Evolutionary conservation across 2,329 filamentous ascomycete genomes (phyloP).

Genomic region (Scedosporium boydii): DNA sequence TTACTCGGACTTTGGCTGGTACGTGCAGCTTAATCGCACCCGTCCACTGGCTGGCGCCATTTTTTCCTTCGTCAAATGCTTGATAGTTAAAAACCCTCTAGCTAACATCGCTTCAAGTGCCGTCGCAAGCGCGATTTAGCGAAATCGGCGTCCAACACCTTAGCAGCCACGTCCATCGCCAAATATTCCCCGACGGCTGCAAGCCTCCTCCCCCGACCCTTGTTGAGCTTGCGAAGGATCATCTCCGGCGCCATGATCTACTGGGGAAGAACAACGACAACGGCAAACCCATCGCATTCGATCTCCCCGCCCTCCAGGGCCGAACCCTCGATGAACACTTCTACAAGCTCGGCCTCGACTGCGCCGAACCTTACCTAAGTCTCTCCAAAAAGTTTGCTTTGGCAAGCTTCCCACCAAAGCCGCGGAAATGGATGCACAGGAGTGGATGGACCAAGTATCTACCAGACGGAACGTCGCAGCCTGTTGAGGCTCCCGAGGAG

Average conservation of each 20-base stretch:
- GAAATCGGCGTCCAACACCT: constrained; percentile 93
- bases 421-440: constrained; percentile 61
- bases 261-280: constrained; percentile 83
- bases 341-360: constrained; percentile 74
- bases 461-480: constrained; percentile 58
- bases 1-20: background rate
- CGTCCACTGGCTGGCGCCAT: background rate
- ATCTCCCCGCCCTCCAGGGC: constrained; percentile 73
- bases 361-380: constrained; percentile 73
- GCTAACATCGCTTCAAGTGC: constrained; percentile 23
- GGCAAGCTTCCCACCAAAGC: constrained; percentile 47
- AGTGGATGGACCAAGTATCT: constrained; percentile 96
- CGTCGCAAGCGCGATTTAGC: constrained; percentile 64
- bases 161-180: constrained; percentile 70
- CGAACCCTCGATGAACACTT: constrained; percentile 88
- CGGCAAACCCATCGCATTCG: constrained; percentile 67
- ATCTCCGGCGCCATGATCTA: constrained; percentile 76
- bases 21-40: too few relatives aligned
- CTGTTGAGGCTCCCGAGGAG: constrained; percentile 69
- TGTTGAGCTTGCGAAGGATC: constrained; percentile 69
- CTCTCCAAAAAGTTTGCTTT: constrained; percentile 66
- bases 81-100: background rate
- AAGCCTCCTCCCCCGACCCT: constrained; percentile 58
- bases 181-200: constrained; percentile 61
- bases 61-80: background rate